phyloP scores from a whole-genome alignment of 2,329 filamentous ascomycete species.

The Penicillium hesseltinei region DNA sequence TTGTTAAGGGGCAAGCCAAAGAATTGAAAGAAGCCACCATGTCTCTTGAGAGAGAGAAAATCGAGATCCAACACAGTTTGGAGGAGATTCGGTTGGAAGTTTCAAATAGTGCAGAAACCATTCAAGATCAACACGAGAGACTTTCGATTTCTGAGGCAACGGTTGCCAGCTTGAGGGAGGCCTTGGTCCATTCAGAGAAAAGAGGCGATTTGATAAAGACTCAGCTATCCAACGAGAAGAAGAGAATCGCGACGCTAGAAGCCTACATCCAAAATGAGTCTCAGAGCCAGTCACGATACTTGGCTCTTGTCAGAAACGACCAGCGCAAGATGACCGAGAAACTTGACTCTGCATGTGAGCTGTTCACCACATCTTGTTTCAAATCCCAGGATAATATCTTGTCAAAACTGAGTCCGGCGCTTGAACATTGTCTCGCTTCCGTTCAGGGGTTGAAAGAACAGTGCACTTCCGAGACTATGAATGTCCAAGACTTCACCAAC shows the following conservation, averaged over 20 bases:
- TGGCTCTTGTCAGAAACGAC: conserved; percentile 22
- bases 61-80: conserved; percentile 24
- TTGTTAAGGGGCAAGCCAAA: conserved; percentile 31
- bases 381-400: conserved; percentile 15
- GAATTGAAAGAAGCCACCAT: conserved; percentile 26
- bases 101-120: conserved; percentile 12
- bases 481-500: conserved; percentile 20
- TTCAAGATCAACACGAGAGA: conserved; percentile 20
- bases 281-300: conserved; percentile 20
- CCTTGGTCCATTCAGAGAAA: conserved; percentile 26
- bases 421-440: conserved; percentile 18
- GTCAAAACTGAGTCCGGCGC: conserved; percentile 11
- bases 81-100: conserved; percentile 25
- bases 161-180: conserved; percentile 25
- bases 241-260: conserved; percentile 29
- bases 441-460: conserved; percentile 18
- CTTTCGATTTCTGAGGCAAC: conserved; percentile 20
- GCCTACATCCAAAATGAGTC: conserved; percentile 32
- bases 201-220: conserved; percentile 15
- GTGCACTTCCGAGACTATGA: conserved; percentile 12
- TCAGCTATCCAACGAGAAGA: conserved; percentile 32
- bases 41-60: conserved; percentile 27
- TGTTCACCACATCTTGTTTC: conserved; percentile 12
- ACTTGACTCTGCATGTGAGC: conserved; percentile 19
- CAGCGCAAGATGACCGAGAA: conserved; percentile 25